Evolutionary conservation across 1,284 basidiomycete species (phyloP).

Genomic region (Melampsora larici-populina): DNA sequence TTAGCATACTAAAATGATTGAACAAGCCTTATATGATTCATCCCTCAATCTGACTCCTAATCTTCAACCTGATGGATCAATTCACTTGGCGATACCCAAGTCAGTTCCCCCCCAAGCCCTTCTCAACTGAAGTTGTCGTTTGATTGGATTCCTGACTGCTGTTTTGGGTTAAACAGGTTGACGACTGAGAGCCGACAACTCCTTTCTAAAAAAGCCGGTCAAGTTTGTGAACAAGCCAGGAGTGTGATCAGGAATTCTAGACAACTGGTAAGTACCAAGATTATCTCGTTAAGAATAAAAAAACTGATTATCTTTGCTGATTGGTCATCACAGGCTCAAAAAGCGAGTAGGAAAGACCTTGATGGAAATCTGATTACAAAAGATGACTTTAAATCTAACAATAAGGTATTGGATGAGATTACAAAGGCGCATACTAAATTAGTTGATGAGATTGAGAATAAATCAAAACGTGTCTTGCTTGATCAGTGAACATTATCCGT

Average conservation of each 20-base stretch:
- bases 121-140: not conserved
- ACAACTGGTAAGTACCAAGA: conserved; percentile 10
- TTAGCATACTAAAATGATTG: conserved; percentile 23
- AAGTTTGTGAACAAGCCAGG: conserved; percentile 31
- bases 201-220: conserved; percentile 15
- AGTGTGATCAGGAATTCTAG: conserved; percentile 14
- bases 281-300: not conserved
- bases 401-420: conserved; percentile 18
- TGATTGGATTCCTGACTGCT: not conserved
- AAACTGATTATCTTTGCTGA: not conserved
- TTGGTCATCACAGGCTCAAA: conserved; percentile 22
- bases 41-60: conserved; percentile 20
- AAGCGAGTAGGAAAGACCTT: conserved; percentile 12
- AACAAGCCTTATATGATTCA: conserved; percentile 25
- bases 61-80: conserved; percentile 23
- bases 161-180: not conserved
- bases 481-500: conserved; percentile 5
- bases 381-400: conserved; percentile 31
- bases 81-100: conserved; percentile 22
- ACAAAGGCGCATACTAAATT: conserved; percentile 22
- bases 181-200: conserved; percentile 5
- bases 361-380: conserved; percentile 28
- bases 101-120: not conserved
- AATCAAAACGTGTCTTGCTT: conserved; percentile 21
- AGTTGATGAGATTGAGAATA: conserved; percentile 24